Conservation (phyloP, 192 early-diverging fungal genomes). For the Phlyctochytrium planicorne region DNA sequence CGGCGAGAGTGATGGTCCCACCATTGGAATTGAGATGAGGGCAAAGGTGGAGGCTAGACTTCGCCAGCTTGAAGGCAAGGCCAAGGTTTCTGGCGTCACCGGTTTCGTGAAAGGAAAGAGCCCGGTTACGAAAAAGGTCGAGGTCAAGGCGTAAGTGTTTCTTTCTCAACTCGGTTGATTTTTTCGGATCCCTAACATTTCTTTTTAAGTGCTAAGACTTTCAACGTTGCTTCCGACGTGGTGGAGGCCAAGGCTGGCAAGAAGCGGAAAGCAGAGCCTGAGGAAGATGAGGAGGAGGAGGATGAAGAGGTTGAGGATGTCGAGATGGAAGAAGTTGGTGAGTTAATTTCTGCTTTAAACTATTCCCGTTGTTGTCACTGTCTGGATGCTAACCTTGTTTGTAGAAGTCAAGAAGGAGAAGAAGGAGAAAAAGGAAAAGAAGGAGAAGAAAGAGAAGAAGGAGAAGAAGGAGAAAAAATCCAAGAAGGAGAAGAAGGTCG, state of each 20-base stretch:
- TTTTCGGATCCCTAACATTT: neutral
- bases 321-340: conserved; percentile 44
- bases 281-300: conserved; percentile 45
- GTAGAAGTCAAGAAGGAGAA: conserved; percentile 56
- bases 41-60: conserved; percentile 86
- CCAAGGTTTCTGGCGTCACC: conserved; percentile 53
- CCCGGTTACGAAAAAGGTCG: conserved; percentile 61
- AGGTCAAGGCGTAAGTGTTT: conserved; percentile 38
- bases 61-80: conserved; percentile 82
- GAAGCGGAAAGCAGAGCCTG: conserved; percentile 39
- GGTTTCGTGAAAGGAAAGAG: conserved; percentile 70
- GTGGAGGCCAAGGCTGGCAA: conserved; percentile 34
- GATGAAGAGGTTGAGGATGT: conserved; percentile 47
- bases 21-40: conserved; percentile 82
- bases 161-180: neutral
- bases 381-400: too few species aligned
- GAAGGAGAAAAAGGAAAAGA: conserved; percentile 51
- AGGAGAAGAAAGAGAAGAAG: conserved; percentile 36
- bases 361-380: conserved; percentile 43
- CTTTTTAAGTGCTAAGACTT: conserved; percentile 28
- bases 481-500: conserved; percentile 34
- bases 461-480: conserved; percentile 50
- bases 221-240: conserved; percentile 48
- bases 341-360: conserved; percentile 40
- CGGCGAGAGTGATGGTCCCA: conserved; percentile 56